A percentile compares a stretch with the other conserved stretches of the same genome.
Conservation (phyloP, 176 grass and related monocot species). For the Puya raimondii region DNA sequence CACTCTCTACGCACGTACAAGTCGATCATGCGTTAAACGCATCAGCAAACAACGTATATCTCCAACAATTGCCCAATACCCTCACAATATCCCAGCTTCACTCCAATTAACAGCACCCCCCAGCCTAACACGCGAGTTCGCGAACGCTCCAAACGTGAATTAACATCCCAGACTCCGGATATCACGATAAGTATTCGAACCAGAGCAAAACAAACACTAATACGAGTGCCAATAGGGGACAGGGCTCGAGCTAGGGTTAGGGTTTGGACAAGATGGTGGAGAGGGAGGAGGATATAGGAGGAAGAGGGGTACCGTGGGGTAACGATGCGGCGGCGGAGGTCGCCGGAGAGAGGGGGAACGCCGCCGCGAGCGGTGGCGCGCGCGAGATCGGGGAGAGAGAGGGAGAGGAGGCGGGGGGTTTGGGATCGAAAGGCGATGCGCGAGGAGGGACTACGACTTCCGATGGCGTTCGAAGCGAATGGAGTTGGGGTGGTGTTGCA, state of each 20-base stretch:
- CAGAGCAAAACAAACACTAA: neutral
- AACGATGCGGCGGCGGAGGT: neutral
- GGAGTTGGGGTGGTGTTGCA: neutral
- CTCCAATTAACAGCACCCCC: neutral
- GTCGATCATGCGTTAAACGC: neutral
- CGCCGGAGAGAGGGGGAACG: neutral
- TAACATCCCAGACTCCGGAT: neutral
- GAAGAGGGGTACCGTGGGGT: neutral
- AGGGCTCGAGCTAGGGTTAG: conserved; percentile 52
- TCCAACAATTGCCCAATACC: neutral
- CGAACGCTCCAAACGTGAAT: neutral
- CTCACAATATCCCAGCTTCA: neutral
- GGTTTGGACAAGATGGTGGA: conserved; percentile 28
- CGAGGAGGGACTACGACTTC: conserved; percentile 10
- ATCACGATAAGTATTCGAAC: neutral
- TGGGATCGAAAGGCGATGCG: conserved; percentile 4
- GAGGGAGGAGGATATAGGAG: neutral
- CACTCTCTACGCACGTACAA: neutral
- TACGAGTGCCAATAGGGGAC: neutral
- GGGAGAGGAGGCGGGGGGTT: conserved; percentile 15
- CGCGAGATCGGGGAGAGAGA: conserved; percentile 22
- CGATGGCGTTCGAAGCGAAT: neutral
- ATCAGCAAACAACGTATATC: neutral
- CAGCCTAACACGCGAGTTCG: neutral
- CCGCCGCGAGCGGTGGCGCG: conserved; percentile 2